Evolutionary conservation across 1,139 yeast genomes (phyloP).

Genomic region (Taiozyma onychis): DNA sequence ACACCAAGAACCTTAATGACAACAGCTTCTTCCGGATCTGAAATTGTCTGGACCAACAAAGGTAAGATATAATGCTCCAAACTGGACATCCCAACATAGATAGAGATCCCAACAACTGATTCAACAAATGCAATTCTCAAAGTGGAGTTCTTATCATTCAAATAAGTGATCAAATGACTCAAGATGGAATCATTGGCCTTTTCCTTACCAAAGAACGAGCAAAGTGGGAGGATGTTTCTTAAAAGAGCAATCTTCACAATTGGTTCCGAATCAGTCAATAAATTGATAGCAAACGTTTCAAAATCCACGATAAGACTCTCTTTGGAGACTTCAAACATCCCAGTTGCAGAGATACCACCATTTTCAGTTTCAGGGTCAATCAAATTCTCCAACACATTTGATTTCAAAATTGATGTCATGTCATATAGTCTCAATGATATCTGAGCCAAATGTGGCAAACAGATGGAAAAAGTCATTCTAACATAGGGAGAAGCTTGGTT

Average conservation of each 20-base stretch:
- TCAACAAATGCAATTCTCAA: slow-evolving; percentile 67
- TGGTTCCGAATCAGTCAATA: slow-evolving; percentile 65
- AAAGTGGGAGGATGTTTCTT: slow-evolving; percentile 63
- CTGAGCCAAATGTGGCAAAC: slow-evolving; percentile 64
- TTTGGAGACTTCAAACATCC: slow-evolving; percentile 30
- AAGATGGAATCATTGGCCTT: slow-evolving; percentile 82
- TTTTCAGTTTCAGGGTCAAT: slow-evolving; percentile 39
- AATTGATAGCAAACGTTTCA: slow-evolving; percentile 56
- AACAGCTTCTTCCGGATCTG: slow-evolving; percentile 81
- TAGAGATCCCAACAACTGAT: slow-evolving; percentile 72
- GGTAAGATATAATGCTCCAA: slow-evolving; percentile 89
- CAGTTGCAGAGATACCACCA: slow-evolving; percentile 23
- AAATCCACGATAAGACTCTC: slow-evolving; percentile 37
- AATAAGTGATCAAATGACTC: slow-evolving; percentile 85
- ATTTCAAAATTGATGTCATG: slow-evolving; percentile 53
- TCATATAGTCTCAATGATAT: slow-evolving; percentile 61
- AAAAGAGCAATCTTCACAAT: slow-evolving; percentile 68
- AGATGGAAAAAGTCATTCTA: slow-evolving; percentile 62
- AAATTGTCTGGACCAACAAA: slow-evolving; percentile 69
- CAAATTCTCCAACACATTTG: slow-evolving; percentile 32
- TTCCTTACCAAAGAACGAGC: slow-evolving; percentile 80
- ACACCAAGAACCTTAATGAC: slow-evolving; percentile 70
- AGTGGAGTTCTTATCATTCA: slow-evolving; percentile 71
- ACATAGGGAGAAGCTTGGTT: slow-evolving; percentile 40
- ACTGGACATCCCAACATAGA: slow-evolving; percentile 74